A percentile compares a stretch with the other conserved stretches of the same genome.
Conservation (phyloP, 495 filamentous ascomycete species). For the Tuber microsphaerosporum region DNA sequence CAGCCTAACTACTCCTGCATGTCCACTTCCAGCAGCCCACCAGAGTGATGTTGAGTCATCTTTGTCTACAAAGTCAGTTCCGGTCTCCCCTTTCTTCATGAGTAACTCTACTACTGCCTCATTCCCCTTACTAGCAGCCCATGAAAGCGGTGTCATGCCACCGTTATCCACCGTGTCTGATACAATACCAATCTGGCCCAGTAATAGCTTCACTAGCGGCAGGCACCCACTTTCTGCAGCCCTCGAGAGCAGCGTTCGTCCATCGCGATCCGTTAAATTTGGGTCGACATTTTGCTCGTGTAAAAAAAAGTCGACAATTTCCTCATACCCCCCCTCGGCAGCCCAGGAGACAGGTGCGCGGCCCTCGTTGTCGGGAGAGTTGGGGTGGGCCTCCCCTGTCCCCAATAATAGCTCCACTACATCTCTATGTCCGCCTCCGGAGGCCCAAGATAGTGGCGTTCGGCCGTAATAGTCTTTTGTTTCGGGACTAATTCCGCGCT, state of each 20-base stretch:
- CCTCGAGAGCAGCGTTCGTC: slow-evolving; percentile 24
- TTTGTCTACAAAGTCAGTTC: slow-evolving; percentile 11
- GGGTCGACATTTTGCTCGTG: neutral
- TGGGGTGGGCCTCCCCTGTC: slow-evolving; percentile 10
- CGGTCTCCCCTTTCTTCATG: slow-evolving; percentile 19
- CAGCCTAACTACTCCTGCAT: slow-evolving; percentile 8
- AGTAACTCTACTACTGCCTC: slow-evolving; percentile 29
- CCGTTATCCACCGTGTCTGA: slow-evolving; percentile 6
- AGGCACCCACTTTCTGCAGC: slow-evolving; percentile 20
- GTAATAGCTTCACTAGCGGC: slow-evolving; percentile 25
- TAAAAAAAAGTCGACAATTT: slow-evolving; percentile 12
- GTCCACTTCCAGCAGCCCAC: slow-evolving; percentile 26
- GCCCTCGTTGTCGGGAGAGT: slow-evolving; percentile 1
- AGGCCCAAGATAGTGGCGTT: slow-evolving; percentile 39
- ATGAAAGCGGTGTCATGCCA: slow-evolving; percentile 29
- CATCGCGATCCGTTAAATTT: slow-evolving; percentile 11
- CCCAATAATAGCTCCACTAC: slow-evolving; percentile 36
- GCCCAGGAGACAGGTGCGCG: slow-evolving; percentile 14
- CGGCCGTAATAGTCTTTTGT: slow-evolving; percentile 26
- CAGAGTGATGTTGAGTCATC: slow-evolving; percentile 18
- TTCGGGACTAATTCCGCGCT: slow-evolving; percentile 11
- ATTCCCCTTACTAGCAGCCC: slow-evolving; percentile 26
- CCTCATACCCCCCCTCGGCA: slow-evolving; percentile 22
- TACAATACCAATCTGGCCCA: slow-evolving; percentile 5
- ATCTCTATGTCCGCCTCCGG: slow-evolving; percentile 20